Base-by-base conservation (phyloP, 163 green algal genomes). In the Chloromonas sp. region DNA sequence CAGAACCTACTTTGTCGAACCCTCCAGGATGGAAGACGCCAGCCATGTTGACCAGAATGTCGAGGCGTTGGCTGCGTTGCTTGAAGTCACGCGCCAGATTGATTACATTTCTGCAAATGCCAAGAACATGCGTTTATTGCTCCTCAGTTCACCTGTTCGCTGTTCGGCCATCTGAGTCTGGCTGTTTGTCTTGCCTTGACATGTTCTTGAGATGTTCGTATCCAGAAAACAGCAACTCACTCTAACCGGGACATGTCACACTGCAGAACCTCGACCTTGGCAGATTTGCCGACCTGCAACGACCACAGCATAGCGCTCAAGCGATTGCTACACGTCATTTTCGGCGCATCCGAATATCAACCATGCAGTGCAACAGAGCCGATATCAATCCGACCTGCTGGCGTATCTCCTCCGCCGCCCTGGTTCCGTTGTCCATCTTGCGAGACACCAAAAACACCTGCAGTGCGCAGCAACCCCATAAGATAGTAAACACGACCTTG, bases 11-110 rank as follows among this genome's bases (percentile, higher is more conserved):
- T 62, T 84, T 84, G 66, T 61, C 61, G 70, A 80, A 84, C 58
- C 70, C 70, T 36, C 82, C 82, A 5, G 82, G 82, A 70, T 84
- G 82, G 82, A 84, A 84, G 57, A 84, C 82, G 5, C 82, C 82
- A 8, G 82, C 82, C 58, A 71, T 81, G 57, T 78, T 81, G 58
- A 84, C 71, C 62, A 84, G 82, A 0, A 78, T 58, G 58, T 84
- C n/a, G 14, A 84, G 66, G 3, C 2, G 8, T 15, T 70, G 8
- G 14, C 60, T 61, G 8, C 8, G 59, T 8, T 36, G 57, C 0
- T 70, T 57, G 70, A 84, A 81, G 15, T 84, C 82, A 1, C 60
- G 58, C 14, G 66, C 81, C 78, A 88, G 85, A 13, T 84, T 61
- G 14, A 82, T 60, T 66, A 87, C 84, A 14, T 85, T 85, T 3